phyloP scores from a whole-genome alignment of 2,329 filamentous ascomycete species.

The Albophoma yamanashiensis region DNA sequence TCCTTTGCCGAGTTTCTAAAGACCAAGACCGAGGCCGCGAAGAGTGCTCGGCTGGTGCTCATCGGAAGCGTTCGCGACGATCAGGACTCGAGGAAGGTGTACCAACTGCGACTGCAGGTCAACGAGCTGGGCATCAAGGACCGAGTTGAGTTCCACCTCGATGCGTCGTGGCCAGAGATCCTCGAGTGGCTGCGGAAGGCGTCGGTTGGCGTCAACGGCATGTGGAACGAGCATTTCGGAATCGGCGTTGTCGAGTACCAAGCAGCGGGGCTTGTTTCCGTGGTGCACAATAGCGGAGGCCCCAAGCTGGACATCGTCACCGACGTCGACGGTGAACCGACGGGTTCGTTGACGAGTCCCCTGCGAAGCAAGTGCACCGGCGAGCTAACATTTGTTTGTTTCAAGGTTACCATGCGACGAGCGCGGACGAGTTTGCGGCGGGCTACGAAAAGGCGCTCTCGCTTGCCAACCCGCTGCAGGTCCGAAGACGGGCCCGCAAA shows the following conservation, averaged over 20 bases:
- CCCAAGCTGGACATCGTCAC: conserved; percentile 91
- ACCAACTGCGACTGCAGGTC: conserved; percentile 74
- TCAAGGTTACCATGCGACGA: conserved; percentile 74
- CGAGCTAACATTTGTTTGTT: not conserved
- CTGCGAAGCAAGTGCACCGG: not conserved
- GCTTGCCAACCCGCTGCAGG: conserved; percentile 59
- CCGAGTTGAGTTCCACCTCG: conserved; percentile 75
- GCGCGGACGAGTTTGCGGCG: conserved; percentile 65
- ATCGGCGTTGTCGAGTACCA: conserved; percentile 98
- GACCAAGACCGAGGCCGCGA: conserved; percentile 35
- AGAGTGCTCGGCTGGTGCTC: conserved; percentile 60
- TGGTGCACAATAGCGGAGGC: conserved; percentile 88
- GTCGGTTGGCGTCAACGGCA: conserved; percentile 86
- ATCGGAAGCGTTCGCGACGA: conserved; percentile 89
- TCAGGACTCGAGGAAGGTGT: conserved; percentile 70
- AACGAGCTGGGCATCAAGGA: conserved; percentile 82
- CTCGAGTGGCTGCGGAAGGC: conserved; percentile 66
- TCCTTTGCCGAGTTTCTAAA: conserved; percentile 72
- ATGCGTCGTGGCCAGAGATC: conserved; percentile 82
- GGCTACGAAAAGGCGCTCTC: conserved; percentile 70
- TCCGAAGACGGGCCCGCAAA: conserved; percentile 63
- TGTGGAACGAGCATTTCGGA: conserved; percentile 99
- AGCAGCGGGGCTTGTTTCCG: conserved; percentile 82
- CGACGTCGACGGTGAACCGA: conserved; percentile 65
- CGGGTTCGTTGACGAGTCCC: conserved; percentile 41